phyloP scores from a whole-genome alignment of 1,139 yeast species.

The Sporopachydermia cereana region DNA sequence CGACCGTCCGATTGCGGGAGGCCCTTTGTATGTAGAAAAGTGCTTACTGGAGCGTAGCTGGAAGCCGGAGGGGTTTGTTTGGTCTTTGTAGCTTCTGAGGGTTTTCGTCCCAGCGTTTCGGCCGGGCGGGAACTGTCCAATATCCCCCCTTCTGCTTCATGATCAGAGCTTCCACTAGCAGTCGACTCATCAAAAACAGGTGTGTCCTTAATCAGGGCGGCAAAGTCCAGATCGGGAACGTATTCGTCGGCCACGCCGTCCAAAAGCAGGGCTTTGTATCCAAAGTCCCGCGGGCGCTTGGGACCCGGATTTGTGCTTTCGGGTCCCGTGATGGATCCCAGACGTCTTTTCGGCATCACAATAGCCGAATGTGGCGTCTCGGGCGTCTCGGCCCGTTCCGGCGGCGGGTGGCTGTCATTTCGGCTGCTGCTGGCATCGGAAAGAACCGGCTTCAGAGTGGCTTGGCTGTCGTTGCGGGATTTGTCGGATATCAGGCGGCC shows the following conservation, averaged over 20 bases:
- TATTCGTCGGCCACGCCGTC: conserved; percentile 59
- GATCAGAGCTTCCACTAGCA: too few species aligned
- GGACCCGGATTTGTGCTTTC: too few species aligned
- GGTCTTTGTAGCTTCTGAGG: not conserved
- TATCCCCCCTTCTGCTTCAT: not conserved
- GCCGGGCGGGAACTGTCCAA: not conserved
- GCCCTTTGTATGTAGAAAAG: too few species aligned
- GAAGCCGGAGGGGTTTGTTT: not conserved
- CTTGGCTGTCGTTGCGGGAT: conserved; percentile 1
- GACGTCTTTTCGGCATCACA: not conserved
- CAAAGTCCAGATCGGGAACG: conserved; percentile 50
- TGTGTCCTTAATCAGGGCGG: not conserved
- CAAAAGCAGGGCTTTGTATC: not conserved
- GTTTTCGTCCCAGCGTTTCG: not conserved
- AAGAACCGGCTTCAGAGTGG: not conserved
- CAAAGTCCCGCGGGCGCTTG: not conserved
- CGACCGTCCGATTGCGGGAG: too few species aligned
- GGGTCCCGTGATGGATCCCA: not conserved
- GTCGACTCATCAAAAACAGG: not conserved
- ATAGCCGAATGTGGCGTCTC: not conserved
- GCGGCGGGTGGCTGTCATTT: not conserved
- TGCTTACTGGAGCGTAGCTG: not conserved
- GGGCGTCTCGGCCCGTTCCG: not conserved
- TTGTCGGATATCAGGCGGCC: not conserved
- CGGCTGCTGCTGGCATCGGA: not conserved